phyloP scores from a whole-genome alignment of 129 eudicot species.

The Escallonia herrerae region DNA sequence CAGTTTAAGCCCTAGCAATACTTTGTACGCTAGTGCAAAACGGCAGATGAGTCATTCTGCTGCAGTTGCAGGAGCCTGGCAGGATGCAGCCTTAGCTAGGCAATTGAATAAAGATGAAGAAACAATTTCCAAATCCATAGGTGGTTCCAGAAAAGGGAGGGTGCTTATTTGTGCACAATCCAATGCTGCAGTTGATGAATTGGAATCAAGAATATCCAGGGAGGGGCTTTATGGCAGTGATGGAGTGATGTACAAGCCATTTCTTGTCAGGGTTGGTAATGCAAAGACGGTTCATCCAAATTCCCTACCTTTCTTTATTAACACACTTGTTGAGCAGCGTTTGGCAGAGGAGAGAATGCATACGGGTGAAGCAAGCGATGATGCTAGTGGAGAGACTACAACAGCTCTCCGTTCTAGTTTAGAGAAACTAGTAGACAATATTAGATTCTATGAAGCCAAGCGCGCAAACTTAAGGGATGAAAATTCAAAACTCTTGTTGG shows the following conservation, averaged over 20 bases:
- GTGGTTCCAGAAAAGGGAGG: constrained; percentile 46
- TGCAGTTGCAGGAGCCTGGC: constrained; percentile 97
- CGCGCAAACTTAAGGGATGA: constrained; percentile 71
- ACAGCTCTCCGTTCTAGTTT: constrained; percentile 53
- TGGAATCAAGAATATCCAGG: constrained; percentile 74
- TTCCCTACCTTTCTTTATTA: constrained; percentile 79
- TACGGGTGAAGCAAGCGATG: constrained; percentile 33
- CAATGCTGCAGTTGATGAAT: constrained; percentile 98
- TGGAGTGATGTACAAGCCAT: constrained; percentile 82
- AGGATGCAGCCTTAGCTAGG: constrained; percentile 98
- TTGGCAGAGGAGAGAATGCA: constrained; percentile 44
- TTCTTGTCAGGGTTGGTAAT: constrained; percentile 98
- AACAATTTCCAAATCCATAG: constrained; percentile 24
- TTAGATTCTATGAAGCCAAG: constrained; percentile 74
- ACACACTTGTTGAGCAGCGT: constrained; percentile 85
- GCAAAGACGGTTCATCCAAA: constrained; percentile 84
- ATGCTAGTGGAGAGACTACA: constrained; percentile 39
- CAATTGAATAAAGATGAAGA: constrained; percentile 45
- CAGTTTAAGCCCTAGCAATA: constrained; percentile 16
- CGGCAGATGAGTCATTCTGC: constrained; percentile 59
- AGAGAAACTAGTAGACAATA: constrained; percentile 75
- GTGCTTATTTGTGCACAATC: constrained; percentile 96
- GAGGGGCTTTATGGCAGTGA: constrained; percentile 78
- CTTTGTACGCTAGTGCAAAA: constrained; percentile 24
- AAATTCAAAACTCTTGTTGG: constrained; percentile 22